Evolutionary conservation across 805 yeast genomes (phyloP).

Genomic region (Yarrowia bubula): DNA sequence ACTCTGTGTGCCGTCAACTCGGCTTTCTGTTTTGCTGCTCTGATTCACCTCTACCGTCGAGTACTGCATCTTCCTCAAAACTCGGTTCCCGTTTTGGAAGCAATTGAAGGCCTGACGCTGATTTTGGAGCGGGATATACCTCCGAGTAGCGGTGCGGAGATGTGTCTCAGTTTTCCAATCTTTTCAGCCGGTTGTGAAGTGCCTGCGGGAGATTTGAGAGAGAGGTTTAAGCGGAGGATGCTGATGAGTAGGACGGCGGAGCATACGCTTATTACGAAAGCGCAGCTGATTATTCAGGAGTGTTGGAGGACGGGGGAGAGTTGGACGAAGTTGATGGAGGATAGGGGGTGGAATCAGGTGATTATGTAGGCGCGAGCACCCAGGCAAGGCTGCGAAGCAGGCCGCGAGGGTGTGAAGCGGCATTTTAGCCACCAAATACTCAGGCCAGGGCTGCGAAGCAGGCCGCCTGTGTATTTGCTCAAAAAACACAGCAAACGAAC

Average conservation of each 20-base stretch:
- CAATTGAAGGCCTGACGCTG: conserved; percentile 45
- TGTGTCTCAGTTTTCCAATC: conserved; percentile 54
- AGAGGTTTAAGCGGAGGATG: conserved; percentile 42
- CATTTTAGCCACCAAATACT: no score
- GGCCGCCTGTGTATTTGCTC: no score
- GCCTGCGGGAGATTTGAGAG: conserved; percentile 41
- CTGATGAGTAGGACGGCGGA: not conserved
- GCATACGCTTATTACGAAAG: conserved; percentile 16
- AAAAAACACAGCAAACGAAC: no score
- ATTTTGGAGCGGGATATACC: conserved; percentile 45
- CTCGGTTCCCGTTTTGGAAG: conserved; percentile 49
- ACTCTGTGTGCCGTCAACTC: conserved; percentile 49
- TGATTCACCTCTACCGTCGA: conserved; percentile 56
- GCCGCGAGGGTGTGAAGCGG: no score
- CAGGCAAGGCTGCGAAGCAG: no score
- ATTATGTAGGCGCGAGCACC: no score
- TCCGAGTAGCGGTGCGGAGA: conserved; percentile 50
- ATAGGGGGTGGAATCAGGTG: conserved; percentile 22
- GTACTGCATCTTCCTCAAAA: conserved; percentile 49
- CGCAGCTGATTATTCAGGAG: conserved; percentile 13
- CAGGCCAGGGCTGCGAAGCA: not conserved
- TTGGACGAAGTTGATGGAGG: conserved; percentile 25
- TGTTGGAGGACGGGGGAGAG: conserved; percentile 24
- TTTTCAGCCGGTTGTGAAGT: conserved; percentile 63
- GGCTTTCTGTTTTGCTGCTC: conserved; percentile 52